Evolutionary conservation across 495 filamentous ascomycete species (phyloP).

Genomic region (Penicillium pancosmium): DNA sequence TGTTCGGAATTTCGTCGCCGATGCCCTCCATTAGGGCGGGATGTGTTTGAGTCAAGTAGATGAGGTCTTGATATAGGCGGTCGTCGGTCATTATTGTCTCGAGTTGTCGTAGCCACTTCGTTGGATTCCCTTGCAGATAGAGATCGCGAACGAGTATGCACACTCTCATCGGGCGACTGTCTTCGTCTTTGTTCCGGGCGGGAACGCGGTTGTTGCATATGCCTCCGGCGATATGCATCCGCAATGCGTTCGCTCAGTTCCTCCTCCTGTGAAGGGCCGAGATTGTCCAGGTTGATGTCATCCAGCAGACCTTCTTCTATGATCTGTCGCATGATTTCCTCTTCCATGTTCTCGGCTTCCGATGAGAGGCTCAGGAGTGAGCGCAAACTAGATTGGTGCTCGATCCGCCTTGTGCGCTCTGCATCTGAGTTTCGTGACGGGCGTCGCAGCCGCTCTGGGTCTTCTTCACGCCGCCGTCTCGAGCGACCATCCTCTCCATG

Average conservation of each 20-base stretch:
- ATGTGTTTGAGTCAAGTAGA: slow-evolving; percentile 49
- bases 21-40: slow-evolving; percentile 40
- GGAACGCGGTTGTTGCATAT: slow-evolving; percentile 46
- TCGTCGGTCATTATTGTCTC: slow-evolving; percentile 30
- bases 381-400: slow-evolving; percentile 83
- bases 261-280: slow-evolving; percentile 76
- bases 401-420: slow-evolving; percentile 57
- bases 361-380: slow-evolving; percentile 73
- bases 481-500: slow-evolving; percentile 41
- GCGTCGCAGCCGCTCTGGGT: slow-evolving; percentile 37
- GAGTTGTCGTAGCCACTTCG: slow-evolving; percentile 14
- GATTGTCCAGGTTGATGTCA: slow-evolving; percentile 79
- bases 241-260: slow-evolving; percentile 87
- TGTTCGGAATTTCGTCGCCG: slow-evolving; percentile 58
- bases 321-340: slow-evolving; percentile 87
- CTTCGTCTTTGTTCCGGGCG: slow-evolving; percentile 32
- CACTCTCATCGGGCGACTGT: slow-evolving; percentile 25
- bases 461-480: slow-evolving; percentile 48
- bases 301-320: slow-evolving; percentile 85
- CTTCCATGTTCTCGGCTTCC: slow-evolving; percentile 80
- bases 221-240: slow-evolving; percentile 77
- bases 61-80: slow-evolving; percentile 60
- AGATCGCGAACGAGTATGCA: slow-evolving; percentile 36
- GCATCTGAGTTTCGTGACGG: slow-evolving; percentile 19
- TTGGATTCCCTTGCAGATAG: slow-evolving; percentile 34